Evolutionary conservation across 768 basidiomycete genomes (phyloP).

Genomic region (Psilocybe azurescens): DNA sequence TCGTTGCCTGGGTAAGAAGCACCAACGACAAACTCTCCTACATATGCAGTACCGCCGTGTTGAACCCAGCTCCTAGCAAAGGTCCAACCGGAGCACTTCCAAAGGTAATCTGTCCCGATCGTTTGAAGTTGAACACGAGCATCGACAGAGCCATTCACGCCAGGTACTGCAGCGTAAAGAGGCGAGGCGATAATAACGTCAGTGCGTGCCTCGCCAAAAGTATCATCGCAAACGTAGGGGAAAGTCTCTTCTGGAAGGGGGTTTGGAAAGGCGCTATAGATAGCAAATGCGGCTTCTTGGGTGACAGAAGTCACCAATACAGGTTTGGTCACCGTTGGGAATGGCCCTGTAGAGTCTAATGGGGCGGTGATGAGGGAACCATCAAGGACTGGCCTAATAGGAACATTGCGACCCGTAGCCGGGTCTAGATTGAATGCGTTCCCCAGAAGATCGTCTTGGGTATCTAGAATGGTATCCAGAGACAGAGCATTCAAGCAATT

Average conservation of each 20-base stretch:
- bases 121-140: constrained; percentile 58
- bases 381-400: constrained; percentile 72
- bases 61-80: constrained; percentile 72
- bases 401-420: constrained; percentile 56
- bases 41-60: constrained; percentile 68
- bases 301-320: constrained; percentile 73
- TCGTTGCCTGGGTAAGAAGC: constrained; percentile 76
- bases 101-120: constrained; percentile 72
- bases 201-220: constrained; percentile 55
- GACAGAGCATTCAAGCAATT: constrained; percentile 58
- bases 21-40: constrained; percentile 68
- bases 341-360: constrained; percentile 62
- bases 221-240: constrained; percentile 38
- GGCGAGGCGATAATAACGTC: constrained; percentile 45
- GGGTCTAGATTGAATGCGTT: constrained; percentile 51
- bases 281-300: constrained; percentile 74
- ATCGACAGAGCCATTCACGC: constrained; percentile 44
- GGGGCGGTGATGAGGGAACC: constrained; percentile 72
- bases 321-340: constrained; percentile 66
- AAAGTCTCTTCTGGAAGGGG: constrained; percentile 47
- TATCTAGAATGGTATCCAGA: constrained; percentile 54
- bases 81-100: constrained; percentile 74
- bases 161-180: constrained; percentile 47
- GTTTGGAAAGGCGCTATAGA: constrained; percentile 48
- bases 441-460: constrained; percentile 51